Evolutionary conservation across 495 filamentous ascomycete genomes (phyloP), one percentile per base, ranked within the genome.

Genomic region (Patellaria atrata): DNA sequence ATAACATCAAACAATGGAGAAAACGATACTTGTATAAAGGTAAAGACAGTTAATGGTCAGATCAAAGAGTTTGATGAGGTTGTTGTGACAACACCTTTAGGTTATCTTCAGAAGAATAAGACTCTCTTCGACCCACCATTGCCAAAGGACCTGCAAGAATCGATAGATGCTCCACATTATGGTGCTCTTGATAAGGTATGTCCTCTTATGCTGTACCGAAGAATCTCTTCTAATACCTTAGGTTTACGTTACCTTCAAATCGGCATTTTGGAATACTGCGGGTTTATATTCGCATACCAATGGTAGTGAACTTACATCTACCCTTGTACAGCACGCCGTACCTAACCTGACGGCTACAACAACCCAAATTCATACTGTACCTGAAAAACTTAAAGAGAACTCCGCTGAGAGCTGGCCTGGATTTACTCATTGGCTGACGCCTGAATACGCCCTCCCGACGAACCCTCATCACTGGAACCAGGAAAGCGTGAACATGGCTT

Each of bases 241-340:
- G 70, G 71, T 87, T 18, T 94, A 92, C 55, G 69, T 94, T 22
- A 82, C 69, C 23, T 97, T 97, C 54, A 77, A 80, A 2, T 58
- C 51, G 5, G 73, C 89, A 2, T 77, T 75, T 51, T 79, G 74
- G 74, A 56, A 71, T 27, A 22, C 16, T 11, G 30, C 43, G n/a
- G n/a, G n/a, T n/a, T n/a, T n/a, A n/a, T n/a, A n/a, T n/a, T n/a
- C n/a, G n/a, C n/a, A n/a, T 2, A 19, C 21, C 15, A 4, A 12
- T 18, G 35, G 2, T 11, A 30, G 29, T 8, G 37, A 12, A 9
- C 27, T 22, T 1, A 15, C 19, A 15, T 15, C 43, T 14, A 34
- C 25, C 21, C 14, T 18, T 10, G 19, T 16, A 1, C 31, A 42
- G 5, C 15, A 37, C 12, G 32, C 38, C 6, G 33, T 33, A 11